Evolutionary conservation across 352 stramenopile genomes (phyloP), one percentile per base, ranked within the genome.

Genomic region (Phytophthora cryptogea): DNA sequence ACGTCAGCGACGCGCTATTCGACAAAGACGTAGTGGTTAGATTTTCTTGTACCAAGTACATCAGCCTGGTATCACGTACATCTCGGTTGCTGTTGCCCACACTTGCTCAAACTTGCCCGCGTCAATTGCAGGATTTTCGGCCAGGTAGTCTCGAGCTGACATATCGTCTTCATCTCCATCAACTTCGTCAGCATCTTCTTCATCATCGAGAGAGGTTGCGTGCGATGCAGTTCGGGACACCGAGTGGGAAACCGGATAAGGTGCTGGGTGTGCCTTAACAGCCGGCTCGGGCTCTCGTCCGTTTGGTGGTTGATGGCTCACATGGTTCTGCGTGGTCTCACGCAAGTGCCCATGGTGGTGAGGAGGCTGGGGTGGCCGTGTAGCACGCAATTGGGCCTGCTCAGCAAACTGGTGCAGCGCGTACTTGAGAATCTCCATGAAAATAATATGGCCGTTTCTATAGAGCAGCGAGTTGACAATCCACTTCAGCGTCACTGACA

Each of bases 401-500:
- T 65, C 55, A n/a, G 79, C 78, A 61, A 91, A 92, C 30, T 84
- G 77, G 40, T 80, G 47, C 2, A 93, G 68, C 20, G 76, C 77
- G 48, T 82, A 80, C 68, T 93, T 88, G 49, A 94, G 75, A 27
- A 95, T 80, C 54, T 93, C 69, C 61, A 91, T 89, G 46, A 94
- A 90, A 27, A 88, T 72, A 44, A 88, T 48, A 58, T 96, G 87
- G 6, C 82, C 84, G 57, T 94, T 93, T 63, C 88, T 83, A 59
- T 94, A 94, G 32, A 94, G 59, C 45, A 96, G 46, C 36, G 83
- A 92, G 54, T 92, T 90, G 41, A 94, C 85, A 67, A 96, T 90
- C 82, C 87, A 94, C 69, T 96, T 96, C 42, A 94, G 71, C 14
- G 87, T 94, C 43, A 91, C 80, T 1, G 82, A 92, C 68, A 94